Percentiles rank a stretch among this genome's conserved stretches.
Evolutionary conservation across 2,329 filamentous ascomycete species (phyloP).

Genomic region (Botrytis galanthina): DNA sequence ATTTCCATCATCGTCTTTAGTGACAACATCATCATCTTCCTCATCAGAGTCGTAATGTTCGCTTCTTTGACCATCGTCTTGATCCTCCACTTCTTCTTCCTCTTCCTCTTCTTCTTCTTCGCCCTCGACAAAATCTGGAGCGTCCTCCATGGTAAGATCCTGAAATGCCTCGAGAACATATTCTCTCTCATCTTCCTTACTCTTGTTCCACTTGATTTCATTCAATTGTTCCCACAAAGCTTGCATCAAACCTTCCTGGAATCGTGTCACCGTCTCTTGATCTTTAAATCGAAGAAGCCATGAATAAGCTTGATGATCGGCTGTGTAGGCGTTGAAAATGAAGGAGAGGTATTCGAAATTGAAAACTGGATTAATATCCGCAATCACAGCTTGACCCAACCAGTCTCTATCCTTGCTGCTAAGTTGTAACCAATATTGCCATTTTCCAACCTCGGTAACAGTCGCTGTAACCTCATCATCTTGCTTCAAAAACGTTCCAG

Average conservation of each 20-base stretch:
- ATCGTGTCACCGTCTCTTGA: slow-evolving; percentile 73
- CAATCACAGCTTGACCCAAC: slow-evolving; percentile 80
- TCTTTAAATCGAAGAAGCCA: slow-evolving; percentile 94
- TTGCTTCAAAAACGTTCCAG: slow-evolving; percentile 69
- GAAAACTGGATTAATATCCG: slow-evolving; percentile 96
- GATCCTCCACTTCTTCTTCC: slow-evolving; percentile 53
- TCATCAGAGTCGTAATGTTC: slow-evolving; percentile 75
- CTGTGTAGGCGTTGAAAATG: slow-evolving; percentile 95
- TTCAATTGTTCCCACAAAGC: slow-evolving; percentile 96
- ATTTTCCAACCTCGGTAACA: slow-evolving; percentile 82
- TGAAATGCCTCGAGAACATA: slow-evolving; percentile 96
- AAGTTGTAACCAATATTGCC: slow-evolving; percentile 96
- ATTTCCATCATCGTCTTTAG: slow-evolving; percentile 70
- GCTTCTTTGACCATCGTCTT: slow-evolving; percentile 62
- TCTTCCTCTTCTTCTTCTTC: slow-evolving; percentile 50
- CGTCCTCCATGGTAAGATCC: slow-evolving; percentile 88
- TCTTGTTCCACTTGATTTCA: slow-evolving; percentile 88
- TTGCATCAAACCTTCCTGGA: slow-evolving; percentile 93
- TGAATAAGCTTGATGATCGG: slow-evolving; percentile 86
- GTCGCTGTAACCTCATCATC: slow-evolving; percentile 65
- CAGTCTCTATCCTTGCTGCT: slow-evolving; percentile 73
- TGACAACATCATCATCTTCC: slow-evolving; percentile 73
- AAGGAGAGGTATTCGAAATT: slow-evolving; percentile 99
- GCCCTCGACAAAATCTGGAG: slow-evolving; percentile 50
- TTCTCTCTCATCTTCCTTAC: slow-evolving; percentile 87